These are phyloP conservation scores for Torulaspora maleeae DNA, from an alignment of 805 yeast genomes.

Conservation along the genomic window DNA sequence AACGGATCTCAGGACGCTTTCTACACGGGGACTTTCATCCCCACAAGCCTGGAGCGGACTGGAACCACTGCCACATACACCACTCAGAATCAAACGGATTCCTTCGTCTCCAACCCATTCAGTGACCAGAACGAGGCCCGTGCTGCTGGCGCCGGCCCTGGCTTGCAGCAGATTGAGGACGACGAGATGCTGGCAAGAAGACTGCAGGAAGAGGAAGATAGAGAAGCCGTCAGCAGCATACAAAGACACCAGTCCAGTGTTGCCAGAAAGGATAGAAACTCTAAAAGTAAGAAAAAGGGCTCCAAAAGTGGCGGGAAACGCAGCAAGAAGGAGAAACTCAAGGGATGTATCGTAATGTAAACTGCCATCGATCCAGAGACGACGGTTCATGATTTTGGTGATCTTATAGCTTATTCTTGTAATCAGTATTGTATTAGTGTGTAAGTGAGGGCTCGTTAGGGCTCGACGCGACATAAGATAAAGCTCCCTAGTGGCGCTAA, in stretches of 20 bases:
- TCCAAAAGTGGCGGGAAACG: conserved; percentile 3
- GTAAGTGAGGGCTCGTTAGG: conserved; percentile 4
- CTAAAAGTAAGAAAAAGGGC: conserved; percentile 8
- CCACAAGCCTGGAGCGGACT: conserved; percentile 31
- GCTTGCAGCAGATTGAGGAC: conserved; percentile 24
- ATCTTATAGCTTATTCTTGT: not conserved
- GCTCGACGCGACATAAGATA: not conserved
- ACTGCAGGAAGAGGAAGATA: conserved; percentile 56
- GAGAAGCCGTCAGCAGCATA: conserved; percentile 43
- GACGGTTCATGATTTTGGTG: not conserved
- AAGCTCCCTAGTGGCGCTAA: conserved; percentile 8
- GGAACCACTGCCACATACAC: conserved; percentile 7
- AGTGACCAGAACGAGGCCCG: conserved; percentile 15
- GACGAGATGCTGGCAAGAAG: conserved; percentile 43
- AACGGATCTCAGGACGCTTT: conserved; percentile 68
- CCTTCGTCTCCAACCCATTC: conserved; percentile 24
- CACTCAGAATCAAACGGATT: conserved; percentile 6
- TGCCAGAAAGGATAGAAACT: conserved; percentile 8
- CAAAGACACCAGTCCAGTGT: conserved; percentile 34
- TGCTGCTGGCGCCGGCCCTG: conserved; percentile 1
- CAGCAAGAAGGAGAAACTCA: conserved; percentile 12
- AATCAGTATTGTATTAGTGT: not conserved
- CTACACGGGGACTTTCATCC: conserved; percentile 60
- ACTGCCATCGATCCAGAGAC: not conserved
- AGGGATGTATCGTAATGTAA: conserved; percentile 16